Percentiles rank a stretch among this genome's conserved stretches.
phyloP scores from a whole-genome alignment of 129 eudicot species.

The Tagetes patula region DNA sequence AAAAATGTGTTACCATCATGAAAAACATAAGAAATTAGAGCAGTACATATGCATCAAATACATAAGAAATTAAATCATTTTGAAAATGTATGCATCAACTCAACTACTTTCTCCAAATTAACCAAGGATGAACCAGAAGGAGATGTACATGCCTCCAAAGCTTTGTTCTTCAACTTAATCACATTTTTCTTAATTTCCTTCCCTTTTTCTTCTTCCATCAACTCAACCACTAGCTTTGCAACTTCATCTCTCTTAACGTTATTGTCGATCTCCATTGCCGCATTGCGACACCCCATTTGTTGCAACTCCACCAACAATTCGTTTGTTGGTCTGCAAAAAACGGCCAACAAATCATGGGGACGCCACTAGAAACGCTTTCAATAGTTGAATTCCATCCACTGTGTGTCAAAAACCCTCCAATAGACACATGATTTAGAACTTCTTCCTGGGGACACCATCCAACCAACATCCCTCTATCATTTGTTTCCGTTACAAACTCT shows the following conservation, averaged over 20 bases:
- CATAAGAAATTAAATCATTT: not conserved
- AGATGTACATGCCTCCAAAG: conserved; percentile 26
- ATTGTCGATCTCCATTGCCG: conserved; percentile 27
- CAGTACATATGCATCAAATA: not conserved
- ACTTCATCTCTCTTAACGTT: conserved; percentile 31
- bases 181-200: conserved; percentile 22
- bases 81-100: conserved; percentile 4
- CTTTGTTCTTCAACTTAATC: conserved; percentile 29
- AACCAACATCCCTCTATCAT: conserved; percentile 22
- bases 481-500: conserved; percentile 24
- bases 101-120: conserved; percentile 27
- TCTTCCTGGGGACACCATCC: conserved; percentile 40
- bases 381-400: conserved; percentile 37
- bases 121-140: conserved; percentile 24
- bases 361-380: conserved; percentile 30
- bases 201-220: conserved; percentile 31
- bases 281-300: conserved; percentile 25
- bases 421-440: conserved; percentile 31
- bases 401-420: conserved; percentile 33
- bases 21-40: too few species aligned
- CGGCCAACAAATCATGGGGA: conserved; percentile 40
- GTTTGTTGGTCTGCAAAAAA: conserved; percentile 35
- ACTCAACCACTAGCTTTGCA: conserved; percentile 31
- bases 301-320: conserved; percentile 30
- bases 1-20: too few species aligned